phyloP scores from a whole-genome alignment of 208 protist species.

The Leishmania mexicana region DNA sequence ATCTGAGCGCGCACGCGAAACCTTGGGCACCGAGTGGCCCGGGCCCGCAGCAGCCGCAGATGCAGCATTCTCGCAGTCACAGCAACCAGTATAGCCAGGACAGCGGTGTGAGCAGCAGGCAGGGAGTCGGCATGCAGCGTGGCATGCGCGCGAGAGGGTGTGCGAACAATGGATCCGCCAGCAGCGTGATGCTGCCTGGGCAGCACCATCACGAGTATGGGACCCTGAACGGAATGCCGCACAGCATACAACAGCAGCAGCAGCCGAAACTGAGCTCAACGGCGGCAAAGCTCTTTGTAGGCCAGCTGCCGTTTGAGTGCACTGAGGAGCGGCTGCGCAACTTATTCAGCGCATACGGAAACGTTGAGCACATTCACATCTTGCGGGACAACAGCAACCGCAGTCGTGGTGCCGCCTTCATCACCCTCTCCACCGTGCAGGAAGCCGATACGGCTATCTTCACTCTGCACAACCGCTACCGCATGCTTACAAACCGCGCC shows the following conservation, averaged over 20 bases:
- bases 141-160: conserved; percentile 15
- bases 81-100: conserved; percentile 17
- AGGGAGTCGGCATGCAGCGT: conserved; percentile 1
- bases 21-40: conserved; percentile 52
- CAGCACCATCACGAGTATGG: conserved; percentile 27
- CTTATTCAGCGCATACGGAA: conserved; percentile 87
- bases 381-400: conserved; percentile 82
- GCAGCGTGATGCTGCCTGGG: conserved; percentile 5
- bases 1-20: conserved; percentile 57
- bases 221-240: conserved; percentile 13
- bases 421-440: conserved; percentile 80
- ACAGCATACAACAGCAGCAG: conserved; percentile 27
- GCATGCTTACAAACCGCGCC: conserved; percentile 86
- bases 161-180: conserved; percentile 32
- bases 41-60: conserved; percentile 23
- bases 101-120: conserved; percentile 9
- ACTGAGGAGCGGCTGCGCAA: conserved; percentile 81
- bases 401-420: conserved; percentile 83
- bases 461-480: conserved; percentile 88
- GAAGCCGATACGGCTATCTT: conserved; percentile 90
- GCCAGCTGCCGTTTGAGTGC: conserved; percentile 86
- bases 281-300: conserved; percentile 84
- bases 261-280: conserved; percentile 46
- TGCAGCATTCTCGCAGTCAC: conserved; percentile 28
- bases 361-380: conserved; percentile 88